phyloP scores from a whole-genome alignment of 768 basidiomycete species.

The Sistotremastrum niveocremeum region DNA sequence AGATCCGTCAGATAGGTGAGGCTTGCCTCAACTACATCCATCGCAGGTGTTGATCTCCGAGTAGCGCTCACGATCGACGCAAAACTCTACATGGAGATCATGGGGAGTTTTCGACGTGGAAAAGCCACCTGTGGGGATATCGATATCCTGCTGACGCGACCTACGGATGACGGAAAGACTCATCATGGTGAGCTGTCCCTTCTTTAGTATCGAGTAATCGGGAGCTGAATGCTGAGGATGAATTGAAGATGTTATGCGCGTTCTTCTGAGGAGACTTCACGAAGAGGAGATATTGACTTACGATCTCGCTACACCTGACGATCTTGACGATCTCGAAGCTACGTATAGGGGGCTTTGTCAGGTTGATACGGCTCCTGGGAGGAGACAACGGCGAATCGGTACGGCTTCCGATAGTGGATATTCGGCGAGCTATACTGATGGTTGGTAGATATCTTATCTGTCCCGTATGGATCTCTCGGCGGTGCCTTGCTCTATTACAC shows the following conservation, averaged over 20 bases:
- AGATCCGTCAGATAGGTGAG: conserved; percentile 60
- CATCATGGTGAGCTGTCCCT: conserved; percentile 42
- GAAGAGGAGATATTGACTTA: conserved; percentile 56
- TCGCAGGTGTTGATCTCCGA: neutral
- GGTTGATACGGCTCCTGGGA: conserved; percentile 24
- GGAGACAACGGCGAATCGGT: conserved; percentile 56
- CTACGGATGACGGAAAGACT: conserved; percentile 54
- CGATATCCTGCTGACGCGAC: conserved; percentile 76
- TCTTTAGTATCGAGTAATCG: conserved; percentile 1
- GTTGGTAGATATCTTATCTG: conserved; percentile 54
- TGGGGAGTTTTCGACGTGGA: conserved; percentile 85
- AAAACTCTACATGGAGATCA: conserved; percentile 64
- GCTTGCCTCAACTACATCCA: neutral
- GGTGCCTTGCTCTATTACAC: conserved; percentile 90
- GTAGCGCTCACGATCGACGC: conserved; percentile 60
- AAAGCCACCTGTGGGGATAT: conserved; percentile 81
- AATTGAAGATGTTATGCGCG: conserved; percentile 41
- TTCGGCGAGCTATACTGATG: neutral
- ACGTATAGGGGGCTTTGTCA: conserved; percentile 75
- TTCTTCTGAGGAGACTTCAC: conserved; percentile 45
- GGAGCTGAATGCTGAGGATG: neutral
- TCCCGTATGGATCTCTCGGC: conserved; percentile 68
- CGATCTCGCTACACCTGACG: conserved; percentile 59
- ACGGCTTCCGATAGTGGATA: conserved; percentile 4
- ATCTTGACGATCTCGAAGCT: conserved; percentile 54